Percentiles rank a stretch among this genome's conserved stretches.
Conservation (phyloP, 768 basidiomycete genomes). For the Leucogyrophana mollusca region DNA sequence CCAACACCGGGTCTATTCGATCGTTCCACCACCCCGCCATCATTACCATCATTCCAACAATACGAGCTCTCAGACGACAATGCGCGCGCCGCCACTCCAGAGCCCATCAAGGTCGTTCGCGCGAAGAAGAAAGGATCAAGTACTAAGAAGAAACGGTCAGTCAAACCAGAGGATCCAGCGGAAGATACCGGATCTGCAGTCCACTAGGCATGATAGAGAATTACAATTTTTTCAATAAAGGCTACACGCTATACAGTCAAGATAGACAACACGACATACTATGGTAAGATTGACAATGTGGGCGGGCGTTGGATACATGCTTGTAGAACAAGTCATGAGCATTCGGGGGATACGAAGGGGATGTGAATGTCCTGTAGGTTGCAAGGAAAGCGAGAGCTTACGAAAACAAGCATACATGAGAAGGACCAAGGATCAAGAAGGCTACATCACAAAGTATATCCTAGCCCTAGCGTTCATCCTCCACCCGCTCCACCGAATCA, state of each 20-base stretch:
- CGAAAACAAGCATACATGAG: background rate
- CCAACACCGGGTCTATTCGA: conserved; percentile 25
- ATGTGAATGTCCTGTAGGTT: conserved; percentile 16
- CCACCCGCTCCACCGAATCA: conserved; percentile 88
- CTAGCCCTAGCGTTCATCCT: conserved; percentile 52
- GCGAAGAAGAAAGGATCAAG: conserved; percentile 58
- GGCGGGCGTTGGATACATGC: conserved; percentile 8
- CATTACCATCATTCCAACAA: conserved; percentile 42
- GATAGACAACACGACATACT: conserved; percentile 13
- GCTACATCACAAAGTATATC: conserved; percentile 1
- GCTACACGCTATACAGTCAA: conserved; percentile 24
- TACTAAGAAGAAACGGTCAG: conserved; percentile 69
- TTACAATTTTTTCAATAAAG: conserved; percentile 8
- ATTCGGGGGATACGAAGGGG: conserved; percentile 8
- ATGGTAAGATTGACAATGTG: conserved; percentile 10
- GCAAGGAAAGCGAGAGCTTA: conserved; percentile 10
- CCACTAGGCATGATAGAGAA: background rate
- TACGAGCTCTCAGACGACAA: conserved; percentile 52
- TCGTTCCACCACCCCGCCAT: conserved; percentile 34
- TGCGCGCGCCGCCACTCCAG: conserved; percentile 54
- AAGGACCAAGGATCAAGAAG: conserved; percentile 11
- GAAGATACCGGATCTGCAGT: background rate
- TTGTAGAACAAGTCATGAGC: conserved; percentile 10
- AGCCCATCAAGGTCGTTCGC: conserved; percentile 75
- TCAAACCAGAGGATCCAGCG: conserved; percentile 19